Evolutionary conservation across 2,329 filamentous ascomycete species (phyloP).

Genomic region (Pseudogymnoascus sp.): DNA sequence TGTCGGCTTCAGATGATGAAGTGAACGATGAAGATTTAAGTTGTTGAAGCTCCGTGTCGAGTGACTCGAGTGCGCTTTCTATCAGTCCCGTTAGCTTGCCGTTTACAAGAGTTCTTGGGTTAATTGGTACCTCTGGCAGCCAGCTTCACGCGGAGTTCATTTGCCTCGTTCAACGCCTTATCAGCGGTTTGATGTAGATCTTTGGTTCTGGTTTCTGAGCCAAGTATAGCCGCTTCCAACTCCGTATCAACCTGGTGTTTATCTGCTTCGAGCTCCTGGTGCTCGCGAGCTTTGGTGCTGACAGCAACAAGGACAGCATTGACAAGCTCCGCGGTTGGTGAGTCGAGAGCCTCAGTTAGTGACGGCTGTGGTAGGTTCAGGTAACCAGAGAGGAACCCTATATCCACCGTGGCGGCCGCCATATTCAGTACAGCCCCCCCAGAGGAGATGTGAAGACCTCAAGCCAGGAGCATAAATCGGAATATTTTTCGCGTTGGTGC

Average conservation of each 20-base stretch:
- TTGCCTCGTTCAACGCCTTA: constrained; percentile 74
- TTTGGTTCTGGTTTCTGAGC: constrained; percentile 73
- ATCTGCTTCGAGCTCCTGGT: constrained; percentile 72
- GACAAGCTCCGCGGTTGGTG: constrained; percentile 72
- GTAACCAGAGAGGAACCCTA: constrained; percentile 64
- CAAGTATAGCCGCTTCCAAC: constrained; percentile 80
- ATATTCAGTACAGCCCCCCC: constrained; percentile 33
- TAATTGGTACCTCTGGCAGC: constrained; percentile 61
- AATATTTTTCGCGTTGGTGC: background rate
- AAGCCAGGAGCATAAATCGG: constrained; percentile 1
- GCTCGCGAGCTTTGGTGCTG: constrained; percentile 70
- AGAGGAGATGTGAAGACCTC: background rate
- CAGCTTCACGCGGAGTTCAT: constrained; percentile 71
- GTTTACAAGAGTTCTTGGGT: constrained; percentile 5
- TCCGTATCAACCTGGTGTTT: constrained; percentile 88
- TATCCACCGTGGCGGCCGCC: constrained; percentile 55
- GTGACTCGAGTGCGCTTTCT: constrained; percentile 67
- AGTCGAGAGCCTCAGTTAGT: constrained; percentile 51
- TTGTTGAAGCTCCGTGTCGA: constrained; percentile 74
- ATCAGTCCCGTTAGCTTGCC: constrained; percentile 16
- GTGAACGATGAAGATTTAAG: constrained; percentile 68
- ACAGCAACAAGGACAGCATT: constrained; percentile 65
- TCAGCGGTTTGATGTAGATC: constrained; percentile 73
- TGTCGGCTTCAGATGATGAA: constrained; percentile 65
- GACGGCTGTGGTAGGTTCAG: constrained; percentile 59